These are phyloP conservation scores for Xylaria scruposa DNA, from an alignment of 495 filamentous ascomycete genomes.

Conservation along the genomic window DNA sequence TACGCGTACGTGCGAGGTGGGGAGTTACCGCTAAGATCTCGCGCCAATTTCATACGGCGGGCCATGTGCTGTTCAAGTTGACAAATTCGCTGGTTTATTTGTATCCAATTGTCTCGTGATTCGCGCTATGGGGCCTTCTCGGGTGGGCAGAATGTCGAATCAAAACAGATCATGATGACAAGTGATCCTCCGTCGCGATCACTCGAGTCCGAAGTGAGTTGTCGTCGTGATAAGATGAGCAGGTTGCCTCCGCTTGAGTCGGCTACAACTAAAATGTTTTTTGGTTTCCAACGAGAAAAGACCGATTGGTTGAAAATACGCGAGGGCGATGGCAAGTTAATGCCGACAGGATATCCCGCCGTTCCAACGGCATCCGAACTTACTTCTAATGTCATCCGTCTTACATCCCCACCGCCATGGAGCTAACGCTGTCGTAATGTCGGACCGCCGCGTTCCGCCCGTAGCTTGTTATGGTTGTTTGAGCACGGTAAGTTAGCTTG, in stretches of 20 bases:
- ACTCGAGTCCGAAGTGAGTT: not conserved
- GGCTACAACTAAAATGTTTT: constrained; percentile 6
- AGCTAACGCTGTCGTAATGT: constrained; percentile 20
- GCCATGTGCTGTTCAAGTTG: constrained; percentile 11
- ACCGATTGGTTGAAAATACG: constrained; percentile 13
- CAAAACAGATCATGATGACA: constrained; percentile 2
- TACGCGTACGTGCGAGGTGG: constrained; percentile 14
- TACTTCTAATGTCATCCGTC: constrained; percentile 31
- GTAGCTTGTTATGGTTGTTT: constrained; percentile 16
- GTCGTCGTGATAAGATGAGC: not conserved
- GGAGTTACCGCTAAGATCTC: not conserved
- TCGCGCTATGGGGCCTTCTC: constrained; percentile 9
- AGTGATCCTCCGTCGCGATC: not conserved
- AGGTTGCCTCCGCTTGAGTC: constrained; percentile 13
- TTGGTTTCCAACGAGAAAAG: not conserved
- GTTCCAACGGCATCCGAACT: constrained; percentile 29
- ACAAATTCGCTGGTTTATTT: constrained; percentile 9
- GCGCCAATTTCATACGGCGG: constrained; percentile 25
- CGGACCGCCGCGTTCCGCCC: constrained; percentile 27
- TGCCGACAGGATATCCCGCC: constrained; percentile 25
- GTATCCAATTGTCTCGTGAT: constrained; percentile 5
- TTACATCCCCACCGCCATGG: constrained; percentile 29
- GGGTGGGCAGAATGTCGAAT: not conserved
- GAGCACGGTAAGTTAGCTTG: constrained; percentile 18
- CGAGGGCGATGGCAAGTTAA: constrained; percentile 6